phyloP scores from a whole-genome alignment of 192 early-diverging fungal species.

The Umbelopsis sp. region DNA sequence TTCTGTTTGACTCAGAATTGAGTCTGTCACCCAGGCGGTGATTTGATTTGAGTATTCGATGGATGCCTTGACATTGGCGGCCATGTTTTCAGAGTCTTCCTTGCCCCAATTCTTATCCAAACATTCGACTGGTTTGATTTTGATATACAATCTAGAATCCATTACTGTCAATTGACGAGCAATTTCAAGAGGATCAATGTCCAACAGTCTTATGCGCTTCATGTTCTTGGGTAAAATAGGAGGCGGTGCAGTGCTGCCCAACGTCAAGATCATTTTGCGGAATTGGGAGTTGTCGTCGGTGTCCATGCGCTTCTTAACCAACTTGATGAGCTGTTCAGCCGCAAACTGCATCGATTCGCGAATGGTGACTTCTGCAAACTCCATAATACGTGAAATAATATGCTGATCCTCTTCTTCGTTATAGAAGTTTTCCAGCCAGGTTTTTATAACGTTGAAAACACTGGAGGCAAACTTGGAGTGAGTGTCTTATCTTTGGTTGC shows the following conservation, averaged over 20 bases:
- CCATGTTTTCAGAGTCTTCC: conserved; percentile 60
- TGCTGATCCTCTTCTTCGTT: conserved; percentile 70
- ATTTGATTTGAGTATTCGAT: conserved; percentile 81
- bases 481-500: not conserved
- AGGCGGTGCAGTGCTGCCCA: conserved; percentile 62
- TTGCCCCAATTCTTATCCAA: conserved; percentile 86
- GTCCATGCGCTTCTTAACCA: conserved; percentile 38
- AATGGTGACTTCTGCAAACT: conserved; percentile 31
- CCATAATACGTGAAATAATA: conserved; percentile 17
- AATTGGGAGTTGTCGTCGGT: conserved; percentile 52
- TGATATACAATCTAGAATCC: conserved; percentile 76
- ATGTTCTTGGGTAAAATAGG: conserved; percentile 82
- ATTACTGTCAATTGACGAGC: conserved; percentile 95
- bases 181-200: conserved; percentile 89
- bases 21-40: conserved; percentile 85
- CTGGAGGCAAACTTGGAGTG: not conserved
- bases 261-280: conserved; percentile 67
- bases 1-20: conserved; percentile 82
- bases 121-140: conserved; percentile 85
- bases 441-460: conserved; percentile 91
- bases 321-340: conserved; percentile 31
- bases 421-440: conserved; percentile 88
- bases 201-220: conserved; percentile 76
- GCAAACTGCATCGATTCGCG: conserved; percentile 37
- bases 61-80: conserved; percentile 87